Evolutionary conservation across 495 filamentous ascomycete genomes (phyloP), one percentile per base, ranked within the genome.

Genomic region (Monascus purpureus): DNA sequence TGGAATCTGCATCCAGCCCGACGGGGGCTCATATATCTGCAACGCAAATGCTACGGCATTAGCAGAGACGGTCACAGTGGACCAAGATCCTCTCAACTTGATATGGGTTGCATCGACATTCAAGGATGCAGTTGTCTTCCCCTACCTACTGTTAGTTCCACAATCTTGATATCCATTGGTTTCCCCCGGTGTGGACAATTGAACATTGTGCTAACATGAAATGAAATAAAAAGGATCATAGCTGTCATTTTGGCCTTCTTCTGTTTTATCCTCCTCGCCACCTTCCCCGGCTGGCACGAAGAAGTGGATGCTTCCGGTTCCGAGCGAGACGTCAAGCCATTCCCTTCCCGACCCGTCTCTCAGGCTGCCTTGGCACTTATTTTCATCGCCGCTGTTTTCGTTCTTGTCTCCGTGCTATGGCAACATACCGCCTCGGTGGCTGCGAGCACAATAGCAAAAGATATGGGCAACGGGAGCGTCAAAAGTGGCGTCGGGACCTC

Each of bases 391-490:
- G 68, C 69, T 8, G 69, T 80, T 28, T 80, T 80, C 42, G 73
- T 80, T n/a, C 71, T 80, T 13, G 75, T 80, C 23, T 72, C 65
- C 8, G 73, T 80, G 23, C 46, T 78, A 40, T 78, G 75, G 73
- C 73, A 77, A 48, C 88, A 96, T 49, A 96, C 88, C 12, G 88
- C 88, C 0, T 93, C 86, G 0, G 87, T 96, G 0, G 88, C 86
- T 4, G 88, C 88, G 9, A 81, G 82, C 36, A 84, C 87, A 27
- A 82, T 95, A 37, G 86, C 84, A 0, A 85, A 93, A 54, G 86
- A 93, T 47, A 68, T 96, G 42, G 88, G 80, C n/a, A 96, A 96
- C 55, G 88, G 88, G 12, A 85, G 78, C 43, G 82, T 96, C 11
- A 66, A 72, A 53, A 81, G 78, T 32, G 88, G 88, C 9, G 85